phyloP scores from a whole-genome alignment of 768 basidiomycete species.

The Tricholoma terreum region DNA sequence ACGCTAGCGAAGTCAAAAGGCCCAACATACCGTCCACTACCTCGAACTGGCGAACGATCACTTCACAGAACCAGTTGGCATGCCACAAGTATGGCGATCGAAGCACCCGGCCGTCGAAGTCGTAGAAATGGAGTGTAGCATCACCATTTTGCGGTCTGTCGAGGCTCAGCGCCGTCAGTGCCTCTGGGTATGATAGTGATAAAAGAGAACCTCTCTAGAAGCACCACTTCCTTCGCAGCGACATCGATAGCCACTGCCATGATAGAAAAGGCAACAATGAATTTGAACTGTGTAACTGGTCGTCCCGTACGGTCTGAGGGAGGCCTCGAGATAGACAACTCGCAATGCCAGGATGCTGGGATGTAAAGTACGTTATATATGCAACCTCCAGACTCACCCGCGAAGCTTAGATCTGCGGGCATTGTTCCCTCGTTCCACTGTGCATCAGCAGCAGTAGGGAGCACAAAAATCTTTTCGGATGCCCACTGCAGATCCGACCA shows the following conservation, averaged over 20 bases:
- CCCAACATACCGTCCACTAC: neutral
- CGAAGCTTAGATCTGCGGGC: neutral
- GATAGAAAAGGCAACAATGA: neutral
- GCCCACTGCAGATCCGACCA: slow-evolving; percentile 2
- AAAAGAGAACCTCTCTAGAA: neutral
- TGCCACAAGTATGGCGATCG: neutral
- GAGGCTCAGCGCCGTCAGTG: neutral
- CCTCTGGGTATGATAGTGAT: neutral
- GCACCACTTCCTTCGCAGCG: neutral
- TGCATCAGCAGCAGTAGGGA: neutral
- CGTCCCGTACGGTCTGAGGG: neutral
- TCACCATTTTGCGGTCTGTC: neutral
- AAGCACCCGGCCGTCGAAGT: neutral
- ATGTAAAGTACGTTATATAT: slow-evolving; percentile 2
- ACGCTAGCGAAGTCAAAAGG: neutral
- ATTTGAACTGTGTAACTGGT: neutral
- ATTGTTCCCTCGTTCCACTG: slow-evolving; percentile 4
- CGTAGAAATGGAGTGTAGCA: neutral
- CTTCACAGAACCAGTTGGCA: neutral
- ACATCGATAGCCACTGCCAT: neutral
- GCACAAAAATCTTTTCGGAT: neutral
- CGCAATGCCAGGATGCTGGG: neutral
- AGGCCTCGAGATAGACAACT: neutral
- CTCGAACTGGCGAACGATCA: neutral
- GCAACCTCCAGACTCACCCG: slow-evolving; percentile 10